Evolutionary conservation across 139 green algal genomes (phyloP), one percentile per base, ranked within the genome.

Genomic region (Trebouxia sp.): DNA sequence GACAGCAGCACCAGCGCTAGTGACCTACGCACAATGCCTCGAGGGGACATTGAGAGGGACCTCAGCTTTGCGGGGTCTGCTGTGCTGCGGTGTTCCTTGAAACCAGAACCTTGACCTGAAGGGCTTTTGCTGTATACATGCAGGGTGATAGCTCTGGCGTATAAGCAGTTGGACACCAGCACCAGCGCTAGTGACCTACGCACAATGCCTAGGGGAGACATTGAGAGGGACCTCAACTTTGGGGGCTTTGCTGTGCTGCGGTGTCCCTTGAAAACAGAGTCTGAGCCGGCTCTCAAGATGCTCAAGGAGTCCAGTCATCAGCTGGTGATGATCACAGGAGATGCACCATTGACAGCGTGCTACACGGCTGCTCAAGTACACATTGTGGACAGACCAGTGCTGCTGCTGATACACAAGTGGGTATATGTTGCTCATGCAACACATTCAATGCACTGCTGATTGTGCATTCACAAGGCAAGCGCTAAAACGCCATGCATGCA

Each of bases 311-410:
- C 86, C 37, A 91, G 82, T 39, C 95, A 98, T 85, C 91, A 97
- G 84, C 89, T 98, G 72, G 87, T 98, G 24, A 97, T 97, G 94
- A 98, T 98, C 87, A 98, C 94, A 10, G 95, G 94, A 15, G 93
- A 98, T 58, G 91, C 94, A 17, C 87, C 94, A 8, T 88, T 98
- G 32, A 98, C 96, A 7, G 94, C 94, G 7, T 97, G 93, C 86
- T 92, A 95, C 81, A 90, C 89, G 22, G 94, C 92, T 10, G 37
- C 37, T 15, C 84, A 94, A 53, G 91, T 99, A 70, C 92, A 98
- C 87, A 98, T 99, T 43, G 87, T 97, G 28, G 92, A 91, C 38
- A 86, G 94, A 24, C 88, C 89, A 7, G 85, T 90, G 37, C 83
- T 95, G 26, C 88, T 98, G 43, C 86, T 99, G 20, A 32, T 43